Evolutionary conservation across 768 basidiomycete species (phyloP).

Genomic region (Podaxis sp.): DNA sequence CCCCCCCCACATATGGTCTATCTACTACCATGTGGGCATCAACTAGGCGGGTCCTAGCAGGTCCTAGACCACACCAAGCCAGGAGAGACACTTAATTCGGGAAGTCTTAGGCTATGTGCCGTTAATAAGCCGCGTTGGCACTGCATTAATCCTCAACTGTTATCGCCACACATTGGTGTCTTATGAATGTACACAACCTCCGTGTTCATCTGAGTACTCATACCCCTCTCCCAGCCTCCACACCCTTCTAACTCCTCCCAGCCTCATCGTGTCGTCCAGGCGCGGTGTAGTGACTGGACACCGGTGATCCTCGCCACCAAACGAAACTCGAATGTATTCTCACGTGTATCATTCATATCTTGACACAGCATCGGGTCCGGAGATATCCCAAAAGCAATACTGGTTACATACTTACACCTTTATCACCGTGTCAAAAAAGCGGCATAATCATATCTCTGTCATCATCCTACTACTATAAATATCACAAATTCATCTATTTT

Average conservation of each 20-base stretch:
- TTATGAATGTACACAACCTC: neutral
- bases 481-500: neutral
- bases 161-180: neutral
- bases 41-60: too few relatives aligned
- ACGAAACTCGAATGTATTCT: neutral
- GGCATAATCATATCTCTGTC: too few relatives aligned
- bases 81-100: neutral
- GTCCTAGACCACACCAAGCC: too few relatives aligned
- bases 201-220: neutral
- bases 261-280: neutral
- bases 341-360: too few relatives aligned
- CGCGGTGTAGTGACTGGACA: too few relatives aligned
- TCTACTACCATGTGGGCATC: too few relatives aligned
- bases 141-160: neutral
- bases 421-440: too few relatives aligned
- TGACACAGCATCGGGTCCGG: too few relatives aligned
- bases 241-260: neutral
- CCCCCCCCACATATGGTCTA: too few relatives aligned
- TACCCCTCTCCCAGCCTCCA: neutral
- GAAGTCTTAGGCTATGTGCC: neutral
- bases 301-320: too few relatives aligned
- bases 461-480: neutral
- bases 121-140: neutral
- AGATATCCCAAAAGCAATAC: too few relatives aligned
- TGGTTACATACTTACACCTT: too few relatives aligned